Percentiles rank a stretch among this genome's conserved stretches.
phyloP scores from a whole-genome alignment of 2,329 filamentous ascomycete species.

The Sporothrix mexicana region DNA sequence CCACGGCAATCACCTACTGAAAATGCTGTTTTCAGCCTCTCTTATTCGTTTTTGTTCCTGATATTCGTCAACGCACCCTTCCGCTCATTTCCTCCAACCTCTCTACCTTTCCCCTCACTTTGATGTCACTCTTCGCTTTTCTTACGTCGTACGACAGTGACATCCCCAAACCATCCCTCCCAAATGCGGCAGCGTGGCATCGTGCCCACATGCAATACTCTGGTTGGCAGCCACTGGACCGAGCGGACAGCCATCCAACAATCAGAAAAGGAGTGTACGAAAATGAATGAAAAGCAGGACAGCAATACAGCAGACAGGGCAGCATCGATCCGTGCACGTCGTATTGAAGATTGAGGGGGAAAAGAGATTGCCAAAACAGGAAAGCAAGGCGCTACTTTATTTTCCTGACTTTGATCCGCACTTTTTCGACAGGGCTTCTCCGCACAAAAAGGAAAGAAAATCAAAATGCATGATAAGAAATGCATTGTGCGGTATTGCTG shows the following conservation, averaged over 20 bases:
- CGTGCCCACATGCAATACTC: background rate
- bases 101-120: constrained; percentile 9
- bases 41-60: background rate
- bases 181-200: constrained; percentile 16
- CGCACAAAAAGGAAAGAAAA: background rate
- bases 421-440: constrained; percentile 16
- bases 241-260: constrained; percentile 1
- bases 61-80: background rate
- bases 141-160: background rate
- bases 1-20: background rate
- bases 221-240: constrained; percentile 22
- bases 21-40: constrained; percentile 15
- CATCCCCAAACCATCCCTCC: background rate
- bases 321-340: constrained; percentile 14
- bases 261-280: background rate
- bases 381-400: constrained; percentile 19
- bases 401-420: too few species aligned
- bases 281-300: background rate
- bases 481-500: background rate
- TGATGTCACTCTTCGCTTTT: constrained; percentile 7
- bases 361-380: constrained; percentile 23
- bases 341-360: background rate
- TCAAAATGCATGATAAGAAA: background rate
- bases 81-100: background rate
- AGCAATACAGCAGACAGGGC: background rate